Base-by-base conservation (phyloP, 441 rosid species). In the Pelargonium exstipulatum region DNA sequence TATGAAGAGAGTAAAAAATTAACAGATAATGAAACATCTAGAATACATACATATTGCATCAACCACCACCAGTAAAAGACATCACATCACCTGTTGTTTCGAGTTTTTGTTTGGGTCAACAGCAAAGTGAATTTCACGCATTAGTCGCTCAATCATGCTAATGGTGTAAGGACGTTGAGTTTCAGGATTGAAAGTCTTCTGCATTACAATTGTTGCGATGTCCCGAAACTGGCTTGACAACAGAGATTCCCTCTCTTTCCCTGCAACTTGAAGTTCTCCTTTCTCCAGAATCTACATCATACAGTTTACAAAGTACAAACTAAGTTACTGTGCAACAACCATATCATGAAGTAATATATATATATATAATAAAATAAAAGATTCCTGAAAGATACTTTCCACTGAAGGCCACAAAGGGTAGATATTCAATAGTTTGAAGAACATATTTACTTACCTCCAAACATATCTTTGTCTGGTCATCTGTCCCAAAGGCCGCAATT, bases 221-320 rank as follows among this genome's bases (percentile, higher is more conserved):
- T 95, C 99, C 58, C 98, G 83, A 79, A 95, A 95, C 86, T 92
- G 98, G 80, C 86, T 92, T 0, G 97, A 83, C 1, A 90, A 80
- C 78, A 92, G 97, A 4, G 91, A 86, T 62, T 95, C 99, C 84
- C 98, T 83, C 83, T 92, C 99, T 80, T 95, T 95, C 16, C 98
- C 98, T 3, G 99, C 99, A 80, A 95, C 88, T 79, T 95, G 98
- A 74, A 95, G 97, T 83, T 95, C 99, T 62, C 99, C 99, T 81
- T 90, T 90, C 35, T 92, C 96, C 91, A 95, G 68, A 78, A 95
- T 92, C 95, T 92, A 77, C 55, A 18, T 1, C 68, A 64, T 35
- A 48, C 32, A 2, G 32, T 26, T 26, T 26, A 26, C 32, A 26
- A 26, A 26, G 3, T 26, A 26, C 32, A 26, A 26, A 26, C 32